Conservation (phyloP, 305 asterid genomes). For the Fraxinus angustifolia region DNA sequence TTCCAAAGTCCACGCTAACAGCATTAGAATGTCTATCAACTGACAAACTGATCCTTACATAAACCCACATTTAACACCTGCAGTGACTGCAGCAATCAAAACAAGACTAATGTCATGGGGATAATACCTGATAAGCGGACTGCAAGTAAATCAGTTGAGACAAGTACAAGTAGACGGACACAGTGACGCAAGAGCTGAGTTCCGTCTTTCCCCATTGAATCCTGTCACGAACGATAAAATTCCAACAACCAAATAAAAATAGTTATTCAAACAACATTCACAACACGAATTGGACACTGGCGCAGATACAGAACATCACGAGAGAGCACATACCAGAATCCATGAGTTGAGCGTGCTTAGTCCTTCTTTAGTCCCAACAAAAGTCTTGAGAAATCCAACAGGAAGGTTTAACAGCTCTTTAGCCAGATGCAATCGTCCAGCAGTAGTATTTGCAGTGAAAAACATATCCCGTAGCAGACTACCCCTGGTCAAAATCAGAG, state of each 20-base stretch:
- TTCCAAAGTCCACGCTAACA: not conserved
- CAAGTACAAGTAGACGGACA: conserved; percentile 85
- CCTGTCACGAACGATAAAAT: conserved; percentile 45
- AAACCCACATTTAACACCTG: not conserved
- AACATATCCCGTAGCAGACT: conserved; percentile 77
- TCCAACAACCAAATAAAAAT: conserved; percentile 22
- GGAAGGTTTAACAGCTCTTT: conserved; percentile 93
- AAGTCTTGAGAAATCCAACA: conserved; percentile 72
- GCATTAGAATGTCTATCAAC: not conserved
- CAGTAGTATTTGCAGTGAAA: conserved; percentile 67
- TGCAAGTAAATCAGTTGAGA: conserved; percentile 88
- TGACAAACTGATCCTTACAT: not conserved
- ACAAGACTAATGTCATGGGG: not conserved
- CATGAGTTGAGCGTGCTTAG: conserved; percentile 85
- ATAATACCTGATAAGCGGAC: conserved; percentile 84
- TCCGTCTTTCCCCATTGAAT: conserved; percentile 98
- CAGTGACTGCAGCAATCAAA: not conserved
- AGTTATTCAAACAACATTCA: conserved; percentile 21
- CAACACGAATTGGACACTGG: conserved; percentile 7
- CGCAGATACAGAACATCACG: conserved; percentile 15
- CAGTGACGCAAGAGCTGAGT: conserved; percentile 99
- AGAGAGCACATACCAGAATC: conserved; percentile 66
- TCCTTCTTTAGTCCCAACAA: conserved; percentile 89
- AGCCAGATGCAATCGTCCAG: conserved; percentile 85
- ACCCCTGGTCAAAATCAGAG: conserved; percentile 55